Conservation (phyloP, 768 basidiomycete species). For the Phylloporus sp. region DNA sequence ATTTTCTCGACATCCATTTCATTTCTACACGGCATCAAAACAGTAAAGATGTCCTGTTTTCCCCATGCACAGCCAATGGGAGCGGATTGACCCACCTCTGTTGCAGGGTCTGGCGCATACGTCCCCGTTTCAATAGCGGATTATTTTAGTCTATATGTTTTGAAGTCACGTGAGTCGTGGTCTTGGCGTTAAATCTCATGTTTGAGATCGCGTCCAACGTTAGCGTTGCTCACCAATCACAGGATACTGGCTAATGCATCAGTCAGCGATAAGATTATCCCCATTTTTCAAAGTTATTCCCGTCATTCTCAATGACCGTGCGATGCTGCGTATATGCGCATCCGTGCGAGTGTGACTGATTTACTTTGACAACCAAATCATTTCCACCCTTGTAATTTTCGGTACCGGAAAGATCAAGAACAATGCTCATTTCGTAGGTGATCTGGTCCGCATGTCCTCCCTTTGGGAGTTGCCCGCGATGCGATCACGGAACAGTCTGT, state of each 20-base stretch:
- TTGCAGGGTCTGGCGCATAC: neutral
- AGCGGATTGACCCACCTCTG: neutral
- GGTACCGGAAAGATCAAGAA: neutral
- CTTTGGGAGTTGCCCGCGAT: neutral
- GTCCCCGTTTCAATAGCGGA: neutral
- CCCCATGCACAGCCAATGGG: constrained; percentile 3
- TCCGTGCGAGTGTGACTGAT: neutral
- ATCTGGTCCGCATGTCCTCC: neutral
- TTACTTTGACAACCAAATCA: neutral
- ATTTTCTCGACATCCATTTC: constrained; percentile 1
- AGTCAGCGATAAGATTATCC: neutral
- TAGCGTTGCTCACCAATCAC: neutral
- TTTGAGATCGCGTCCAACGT: neutral
- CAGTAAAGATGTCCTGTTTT: neutral
- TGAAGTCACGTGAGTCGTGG: neutral
- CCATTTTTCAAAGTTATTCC: neutral
- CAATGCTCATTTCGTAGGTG: neutral
- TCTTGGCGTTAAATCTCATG: neutral
- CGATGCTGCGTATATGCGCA: neutral
- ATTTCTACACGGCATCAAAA: neutral
- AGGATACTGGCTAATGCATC: neutral
- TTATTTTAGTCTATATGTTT: neutral
- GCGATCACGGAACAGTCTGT: neutral
- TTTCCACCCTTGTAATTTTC: neutral
- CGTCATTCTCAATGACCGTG: neutral